phyloP scores from a whole-genome alignment of 495 filamentous ascomycete genomes.

The Aspergillus conjunctus region DNA sequence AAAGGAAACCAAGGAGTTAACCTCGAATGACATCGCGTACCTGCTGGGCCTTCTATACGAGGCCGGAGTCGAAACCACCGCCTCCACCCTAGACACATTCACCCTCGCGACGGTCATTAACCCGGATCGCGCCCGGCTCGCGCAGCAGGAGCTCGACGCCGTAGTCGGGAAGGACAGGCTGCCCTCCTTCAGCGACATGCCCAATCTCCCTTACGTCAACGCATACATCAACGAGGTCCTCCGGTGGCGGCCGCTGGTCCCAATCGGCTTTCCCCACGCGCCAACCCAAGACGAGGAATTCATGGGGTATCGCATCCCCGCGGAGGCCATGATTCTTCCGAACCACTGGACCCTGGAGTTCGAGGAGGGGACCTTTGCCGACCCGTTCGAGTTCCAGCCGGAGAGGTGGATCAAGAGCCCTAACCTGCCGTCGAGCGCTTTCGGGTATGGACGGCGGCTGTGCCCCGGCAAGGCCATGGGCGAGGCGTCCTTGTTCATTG shows the following conservation, averaged over 20 bases:
- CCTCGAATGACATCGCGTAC: constrained; percentile 31
- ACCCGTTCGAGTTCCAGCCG: neutral
- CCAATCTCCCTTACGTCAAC: constrained; percentile 35
- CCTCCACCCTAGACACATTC: constrained; percentile 36
- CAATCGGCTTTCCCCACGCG: constrained; percentile 54
- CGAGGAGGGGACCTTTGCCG: neutral
- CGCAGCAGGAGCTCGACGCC: constrained; percentile 48
- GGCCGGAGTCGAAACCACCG: constrained; percentile 39
- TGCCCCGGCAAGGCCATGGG: constrained; percentile 6
- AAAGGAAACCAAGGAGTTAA: neutral
- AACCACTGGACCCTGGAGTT: constrained; percentile 11
- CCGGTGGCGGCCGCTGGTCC: constrained; percentile 36
- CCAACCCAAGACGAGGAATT: constrained; percentile 54
- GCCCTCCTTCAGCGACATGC: constrained; percentile 23
- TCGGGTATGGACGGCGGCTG: neutral
- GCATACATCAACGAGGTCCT: constrained; percentile 37
- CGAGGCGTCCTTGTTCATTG: neutral
- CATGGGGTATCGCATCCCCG: constrained; percentile 19
- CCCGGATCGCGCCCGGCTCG: constrained; percentile 42
- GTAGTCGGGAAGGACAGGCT: constrained; percentile 22
- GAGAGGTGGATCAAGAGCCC: constrained; percentile 9
- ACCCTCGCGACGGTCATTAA: constrained; percentile 40
- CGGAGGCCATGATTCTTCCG: neutral
- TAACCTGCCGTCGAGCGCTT: neutral
- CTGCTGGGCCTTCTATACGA: constrained; percentile 39